A percentile compares a stretch with the other conserved stretches of the same genome.
Conservation (phyloP, 495 filamentous ascomycete genomes). For the Tetracladium setigerum region DNA sequence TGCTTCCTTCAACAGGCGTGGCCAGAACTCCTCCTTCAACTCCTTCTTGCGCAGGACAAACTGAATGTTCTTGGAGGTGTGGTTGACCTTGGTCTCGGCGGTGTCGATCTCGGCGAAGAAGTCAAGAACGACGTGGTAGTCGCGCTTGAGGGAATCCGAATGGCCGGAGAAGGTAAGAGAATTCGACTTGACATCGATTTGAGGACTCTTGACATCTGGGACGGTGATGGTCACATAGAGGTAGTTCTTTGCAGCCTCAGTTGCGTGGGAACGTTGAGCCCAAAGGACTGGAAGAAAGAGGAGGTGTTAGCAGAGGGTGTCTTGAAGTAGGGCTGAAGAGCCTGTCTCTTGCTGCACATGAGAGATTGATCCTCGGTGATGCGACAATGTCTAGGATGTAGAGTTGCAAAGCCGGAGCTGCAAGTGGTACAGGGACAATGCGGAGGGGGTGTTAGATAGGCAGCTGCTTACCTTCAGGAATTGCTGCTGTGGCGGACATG, state of each 20-base stretch:
- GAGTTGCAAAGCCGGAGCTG: not conserved
- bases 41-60: slow-evolving; percentile 96
- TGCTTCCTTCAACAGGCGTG: slow-evolving; percentile 78
- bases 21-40: slow-evolving; percentile 85
- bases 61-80: slow-evolving; percentile 78
- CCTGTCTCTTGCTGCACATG: too few relatives aligned
- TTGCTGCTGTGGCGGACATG: slow-evolving; percentile 26
- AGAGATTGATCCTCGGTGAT: too few relatives aligned
- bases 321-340: slow-evolving; percentile 1
- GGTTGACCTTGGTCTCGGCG: slow-evolving; percentile 69
- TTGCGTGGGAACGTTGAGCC: slow-evolving; percentile 87
- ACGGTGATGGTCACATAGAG: slow-evolving; percentile 86
- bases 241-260: slow-evolving; percentile 79
- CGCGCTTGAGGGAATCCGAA: slow-evolving; percentile 70
- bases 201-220: slow-evolving; percentile 69
- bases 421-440: not conserved
- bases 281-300: slow-evolving; percentile 63
- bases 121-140: slow-evolving; percentile 79
- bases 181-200: slow-evolving; percentile 72
- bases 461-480: slow-evolving; percentile 27
- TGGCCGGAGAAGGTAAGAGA: slow-evolving; percentile 74
- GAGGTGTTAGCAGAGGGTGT: slow-evolving; percentile 6
- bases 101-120: slow-evolving; percentile 90
- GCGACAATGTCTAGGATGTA: not conserved
- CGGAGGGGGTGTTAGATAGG: not conserved